These are phyloP conservation scores for Exserohilum rostratum DNA, from an alignment of 2,329 filamentous ascomycete species.

Conservation along the genomic window DNA sequence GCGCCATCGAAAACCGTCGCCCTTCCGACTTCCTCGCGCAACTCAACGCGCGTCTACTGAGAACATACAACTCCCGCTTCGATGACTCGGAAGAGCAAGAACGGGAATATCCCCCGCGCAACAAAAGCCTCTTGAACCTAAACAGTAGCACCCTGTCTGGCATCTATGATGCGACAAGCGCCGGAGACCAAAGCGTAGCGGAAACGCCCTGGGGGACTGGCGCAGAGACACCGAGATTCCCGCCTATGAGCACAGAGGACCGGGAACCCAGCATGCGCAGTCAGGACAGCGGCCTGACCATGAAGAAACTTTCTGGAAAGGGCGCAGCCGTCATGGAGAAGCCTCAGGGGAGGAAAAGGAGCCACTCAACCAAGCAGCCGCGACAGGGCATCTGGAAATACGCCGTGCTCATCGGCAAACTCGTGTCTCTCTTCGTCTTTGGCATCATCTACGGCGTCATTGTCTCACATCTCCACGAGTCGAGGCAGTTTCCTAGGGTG, in stretches of 20 bases:
- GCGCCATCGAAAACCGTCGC: constrained; percentile 28
- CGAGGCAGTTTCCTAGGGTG: constrained; percentile 67
- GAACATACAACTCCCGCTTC: constrained; percentile 34
- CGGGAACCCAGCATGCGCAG: constrained; percentile 34
- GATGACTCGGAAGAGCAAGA: constrained; percentile 29
- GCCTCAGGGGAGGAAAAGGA: constrained; percentile 2
- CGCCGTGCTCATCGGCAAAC: constrained; percentile 64
- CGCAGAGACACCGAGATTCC: constrained; percentile 66
- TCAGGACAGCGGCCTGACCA: constrained; percentile 33
- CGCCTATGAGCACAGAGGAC: constrained; percentile 20
- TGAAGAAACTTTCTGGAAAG: constrained; percentile 27
- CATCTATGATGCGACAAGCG: constrained; percentile 70
- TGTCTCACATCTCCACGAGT: constrained; percentile 78
- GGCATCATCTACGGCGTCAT: constrained; percentile 84
- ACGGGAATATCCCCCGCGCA: constrained; percentile 58
- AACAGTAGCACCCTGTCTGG: constrained; percentile 88
- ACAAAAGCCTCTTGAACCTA: constrained; percentile 81
- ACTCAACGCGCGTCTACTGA: constrained; percentile 44
- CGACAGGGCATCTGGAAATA: constrained; percentile 42
- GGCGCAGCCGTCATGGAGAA: constrained; percentile 8
- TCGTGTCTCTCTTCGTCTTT: constrained; percentile 73
- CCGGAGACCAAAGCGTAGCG: constrained; percentile 56
- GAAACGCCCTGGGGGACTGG: constrained; percentile 81
- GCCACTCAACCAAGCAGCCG: constrained; percentile 12
- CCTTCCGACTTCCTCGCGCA: constrained; percentile 46